phyloP scores from a whole-genome alignment of 768 basidiomycete genomes.

The Lentinula guzmanii region DNA sequence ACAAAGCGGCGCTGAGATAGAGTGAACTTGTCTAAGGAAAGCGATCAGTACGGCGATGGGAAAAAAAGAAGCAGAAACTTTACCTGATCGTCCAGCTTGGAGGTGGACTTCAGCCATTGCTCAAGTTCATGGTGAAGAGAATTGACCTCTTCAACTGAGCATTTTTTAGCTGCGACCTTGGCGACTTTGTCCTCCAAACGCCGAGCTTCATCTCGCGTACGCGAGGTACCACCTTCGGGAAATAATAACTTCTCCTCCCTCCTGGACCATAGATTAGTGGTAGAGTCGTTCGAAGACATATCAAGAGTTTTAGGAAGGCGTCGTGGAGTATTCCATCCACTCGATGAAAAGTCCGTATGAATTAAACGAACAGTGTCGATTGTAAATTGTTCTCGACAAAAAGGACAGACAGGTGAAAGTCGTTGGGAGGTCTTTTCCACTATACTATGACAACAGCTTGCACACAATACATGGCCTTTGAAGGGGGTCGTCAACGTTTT shows the following conservation, averaged over 20 bases:
- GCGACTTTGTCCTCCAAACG: conserved; percentile 75
- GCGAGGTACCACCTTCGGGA: conserved; percentile 33
- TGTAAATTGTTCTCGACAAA: conserved; percentile 75
- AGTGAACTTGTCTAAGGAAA: conserved; percentile 54
- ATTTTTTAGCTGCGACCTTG: conserved; percentile 77
- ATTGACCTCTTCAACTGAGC: conserved; percentile 81
- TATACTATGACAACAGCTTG: conserved; percentile 71
- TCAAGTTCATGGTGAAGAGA: conserved; percentile 74
- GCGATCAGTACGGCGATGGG: conserved; percentile 2
- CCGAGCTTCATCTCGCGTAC: conserved; percentile 44
- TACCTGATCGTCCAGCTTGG: conserved; percentile 60
- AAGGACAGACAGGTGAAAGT: conserved; percentile 72
- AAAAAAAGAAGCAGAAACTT: conserved; percentile 18
- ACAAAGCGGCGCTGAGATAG: conserved; percentile 67
- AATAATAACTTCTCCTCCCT: conserved; percentile 44
- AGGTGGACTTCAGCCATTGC: conserved; percentile 63
- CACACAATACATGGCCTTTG: conserved; percentile 76
- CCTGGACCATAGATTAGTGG: conserved; percentile 34
- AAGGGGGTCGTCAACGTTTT: conserved; percentile 8
- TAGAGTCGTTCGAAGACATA: conserved; percentile 29
- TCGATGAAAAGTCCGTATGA: conserved; percentile 69
- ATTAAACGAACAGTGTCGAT: conserved; percentile 65
- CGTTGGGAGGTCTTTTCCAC: conserved; percentile 74
- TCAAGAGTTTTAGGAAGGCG: conserved; percentile 47
- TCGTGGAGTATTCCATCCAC: conserved; percentile 65